Conservation (phyloP, 352 stramenopile genomes). For the Lagenidium giganteum region DNA sequence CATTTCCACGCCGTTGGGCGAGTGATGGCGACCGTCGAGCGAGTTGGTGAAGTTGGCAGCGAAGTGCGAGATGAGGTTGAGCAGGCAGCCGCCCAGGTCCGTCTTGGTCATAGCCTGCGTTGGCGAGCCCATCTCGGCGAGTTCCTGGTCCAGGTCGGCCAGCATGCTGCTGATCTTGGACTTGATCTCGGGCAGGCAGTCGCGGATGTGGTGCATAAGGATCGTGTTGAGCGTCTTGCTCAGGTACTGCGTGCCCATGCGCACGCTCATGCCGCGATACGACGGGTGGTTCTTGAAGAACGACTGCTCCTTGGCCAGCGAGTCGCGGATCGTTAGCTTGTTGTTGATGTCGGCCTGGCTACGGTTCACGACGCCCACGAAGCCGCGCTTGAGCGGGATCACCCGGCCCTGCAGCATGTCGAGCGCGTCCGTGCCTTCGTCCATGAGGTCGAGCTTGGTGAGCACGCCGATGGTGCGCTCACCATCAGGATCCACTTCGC, state of each 20-base stretch:
- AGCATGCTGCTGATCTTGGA: slow-evolving; percentile 96
- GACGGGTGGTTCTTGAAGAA: slow-evolving; percentile 98
- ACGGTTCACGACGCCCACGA: slow-evolving; percentile 98
- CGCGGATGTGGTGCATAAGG: slow-evolving; percentile 99
- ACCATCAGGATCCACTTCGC: slow-evolving; percentile 89
- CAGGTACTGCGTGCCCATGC: slow-evolving; percentile 96
- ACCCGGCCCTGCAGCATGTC: slow-evolving; percentile 96
- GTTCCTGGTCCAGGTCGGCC: slow-evolving; percentile 91
- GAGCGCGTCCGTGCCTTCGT: slow-evolving; percentile 97
- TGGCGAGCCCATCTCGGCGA: slow-evolving; percentile 93
- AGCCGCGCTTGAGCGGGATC: slow-evolving; percentile 97
- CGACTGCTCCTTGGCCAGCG: slow-evolving; percentile 91
- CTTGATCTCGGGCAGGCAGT: slow-evolving; percentile 98
- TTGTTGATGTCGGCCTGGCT: slow-evolving; percentile 98
- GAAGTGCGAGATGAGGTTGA: slow-evolving; percentile 94
- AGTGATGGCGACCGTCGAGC: slow-evolving; percentile 81
- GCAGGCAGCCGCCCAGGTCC: slow-evolving; percentile 90
- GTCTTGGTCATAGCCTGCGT: slow-evolving; percentile 86
- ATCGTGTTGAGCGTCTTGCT: slow-evolving; percentile 98
- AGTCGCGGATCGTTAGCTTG: slow-evolving; percentile 93
- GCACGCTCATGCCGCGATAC: slow-evolving; percentile 91
- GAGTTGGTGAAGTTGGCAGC: slow-evolving; percentile 88
- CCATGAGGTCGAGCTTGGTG: slow-evolving; percentile 99
- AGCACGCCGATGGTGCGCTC: slow-evolving; percentile 98
- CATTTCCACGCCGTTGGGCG: slow-evolving; percentile 75